phyloP scores from a whole-genome alignment of 2,329 filamentous ascomycete species.

The Trichophyton verrucosum region DNA sequence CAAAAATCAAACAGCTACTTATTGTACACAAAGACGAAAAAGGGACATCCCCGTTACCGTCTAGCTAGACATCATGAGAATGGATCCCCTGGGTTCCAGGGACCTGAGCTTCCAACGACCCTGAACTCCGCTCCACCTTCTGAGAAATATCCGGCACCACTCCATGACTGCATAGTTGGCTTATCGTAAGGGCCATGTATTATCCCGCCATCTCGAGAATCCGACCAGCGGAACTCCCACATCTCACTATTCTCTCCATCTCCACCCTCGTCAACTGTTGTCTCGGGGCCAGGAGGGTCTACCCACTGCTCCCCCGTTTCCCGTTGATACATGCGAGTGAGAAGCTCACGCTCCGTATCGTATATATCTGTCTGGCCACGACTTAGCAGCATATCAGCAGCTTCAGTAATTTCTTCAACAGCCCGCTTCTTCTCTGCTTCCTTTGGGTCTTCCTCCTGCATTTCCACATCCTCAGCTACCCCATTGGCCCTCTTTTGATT shows the following conservation, averaged over 20 bases:
- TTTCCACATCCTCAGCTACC: slow-evolving; percentile 49
- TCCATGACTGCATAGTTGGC: slow-evolving; percentile 79
- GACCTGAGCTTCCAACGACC: slow-evolving; percentile 41
- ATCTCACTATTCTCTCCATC: slow-evolving; percentile 28
- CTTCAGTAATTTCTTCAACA: slow-evolving; percentile 74
- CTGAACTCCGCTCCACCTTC: slow-evolving; percentile 69
- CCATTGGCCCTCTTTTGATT: slow-evolving; percentile 31
- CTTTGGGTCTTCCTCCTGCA: slow-evolving; percentile 56
- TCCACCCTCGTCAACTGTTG: slow-evolving; percentile 15
- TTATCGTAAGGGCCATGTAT: slow-evolving; percentile 81
- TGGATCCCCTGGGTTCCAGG: slow-evolving; percentile 35
- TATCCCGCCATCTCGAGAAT: slow-evolving; percentile 66
- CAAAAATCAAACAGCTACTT: background rate
- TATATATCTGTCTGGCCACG: slow-evolving; percentile 84
- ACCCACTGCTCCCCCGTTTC: slow-evolving; percentile 84
- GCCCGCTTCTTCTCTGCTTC: slow-evolving; percentile 57
- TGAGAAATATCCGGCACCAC: slow-evolving; percentile 81
- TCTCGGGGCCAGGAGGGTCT: slow-evolving; percentile 30
- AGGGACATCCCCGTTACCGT: background rate
- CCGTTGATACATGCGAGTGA: slow-evolving; percentile 68
- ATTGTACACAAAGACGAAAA: background rate
- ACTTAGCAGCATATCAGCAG: slow-evolving; percentile 73
- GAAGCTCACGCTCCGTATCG: slow-evolving; percentile 69
- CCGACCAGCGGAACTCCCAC: slow-evolving; percentile 92
- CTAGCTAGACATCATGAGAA: background rate